A percentile compares a stretch with the other conserved stretches of the same genome.
These are phyloP conservation scores for Ottelia alismoides DNA, from an alignment of 106 monocot species.

Conservation along the genomic window DNA sequence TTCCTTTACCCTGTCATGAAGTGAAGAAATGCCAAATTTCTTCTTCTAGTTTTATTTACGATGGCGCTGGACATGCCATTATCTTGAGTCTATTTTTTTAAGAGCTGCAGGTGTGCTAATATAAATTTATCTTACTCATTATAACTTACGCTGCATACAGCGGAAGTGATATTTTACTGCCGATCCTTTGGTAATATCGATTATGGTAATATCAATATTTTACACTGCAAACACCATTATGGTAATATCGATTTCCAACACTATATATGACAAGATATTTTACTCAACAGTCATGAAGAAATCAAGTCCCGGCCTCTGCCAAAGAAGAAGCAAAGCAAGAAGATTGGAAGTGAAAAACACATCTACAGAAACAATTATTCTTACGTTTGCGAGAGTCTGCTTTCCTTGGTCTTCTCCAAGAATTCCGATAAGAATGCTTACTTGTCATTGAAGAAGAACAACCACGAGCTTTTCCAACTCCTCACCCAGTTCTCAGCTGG, in stretches of 20 bases:
- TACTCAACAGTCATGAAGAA: slow-evolving; percentile 19
- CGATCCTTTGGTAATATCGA: not conserved
- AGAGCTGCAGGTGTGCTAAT: not conserved
- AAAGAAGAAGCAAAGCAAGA: slow-evolving; percentile 53
- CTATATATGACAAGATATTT: not conserved
- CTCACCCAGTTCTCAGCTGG: slow-evolving; percentile 51
- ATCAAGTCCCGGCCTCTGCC: slow-evolving; percentile 24
- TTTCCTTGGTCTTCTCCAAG: slow-evolving; percentile 34
- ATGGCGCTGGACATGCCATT: no score
- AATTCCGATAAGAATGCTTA: slow-evolving; percentile 6
- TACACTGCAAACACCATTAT: no score
- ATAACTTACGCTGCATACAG: no score
- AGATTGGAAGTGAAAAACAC: slow-evolving; percentile 27
- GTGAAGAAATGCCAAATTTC: no score
- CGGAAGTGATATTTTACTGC: no score
- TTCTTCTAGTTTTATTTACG: no score
- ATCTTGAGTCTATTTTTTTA: not conserved
- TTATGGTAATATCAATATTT: no score
- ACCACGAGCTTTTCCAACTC: slow-evolving; percentile 36
- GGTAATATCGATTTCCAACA: not conserved
- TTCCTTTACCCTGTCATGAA: no score
- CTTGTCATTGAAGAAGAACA: slow-evolving; percentile 51
- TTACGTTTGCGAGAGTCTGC: slow-evolving; percentile 55
- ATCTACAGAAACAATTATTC: slow-evolving; percentile 28
- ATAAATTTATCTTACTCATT: no score